A percentile compares a stretch with the other conserved stretches of the same genome.
Conservation (phyloP, 768 basidiomycete genomes). For the Lactarius evosmus region DNA sequence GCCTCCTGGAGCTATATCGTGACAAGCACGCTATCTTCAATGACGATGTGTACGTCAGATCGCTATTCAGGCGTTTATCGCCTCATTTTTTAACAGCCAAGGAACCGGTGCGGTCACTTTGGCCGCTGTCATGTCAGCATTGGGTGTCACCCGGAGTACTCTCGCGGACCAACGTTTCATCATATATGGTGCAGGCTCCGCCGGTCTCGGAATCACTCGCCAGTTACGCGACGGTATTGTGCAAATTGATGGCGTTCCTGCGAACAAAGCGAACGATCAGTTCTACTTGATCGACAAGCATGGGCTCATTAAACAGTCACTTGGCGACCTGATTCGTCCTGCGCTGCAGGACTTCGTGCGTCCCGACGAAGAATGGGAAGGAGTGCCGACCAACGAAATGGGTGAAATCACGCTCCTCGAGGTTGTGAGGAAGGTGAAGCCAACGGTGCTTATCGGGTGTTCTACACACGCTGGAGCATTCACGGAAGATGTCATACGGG, state of each 20-base stretch:
- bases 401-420: constrained; percentile 57
- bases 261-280: constrained; percentile 54
- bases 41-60: constrained; percentile 65
- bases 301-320: constrained; percentile 56
- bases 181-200: constrained; percentile 78
- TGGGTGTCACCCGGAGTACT: constrained; percentile 59
- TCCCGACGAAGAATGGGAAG: constrained; percentile 54
- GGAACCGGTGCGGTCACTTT: constrained; percentile 76
- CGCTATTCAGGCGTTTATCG: neutral
- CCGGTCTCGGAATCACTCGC: constrained; percentile 74
- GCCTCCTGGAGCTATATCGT: constrained; percentile 59
- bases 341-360: constrained; percentile 55
- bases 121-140: constrained; percentile 63
- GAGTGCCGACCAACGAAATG: constrained; percentile 36
- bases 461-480: constrained; percentile 79
- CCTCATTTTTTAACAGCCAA: constrained; percentile 44
- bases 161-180: constrained; percentile 74
- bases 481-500: constrained; percentile 63
- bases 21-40: constrained; percentile 73
- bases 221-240: constrained; percentile 78
- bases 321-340: constrained; percentile 45
- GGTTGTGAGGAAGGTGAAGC: constrained; percentile 66
- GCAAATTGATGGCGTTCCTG: constrained; percentile 45
- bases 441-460: constrained; percentile 82
- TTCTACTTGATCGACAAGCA: constrained; percentile 76